Evolutionary conservation across 306 rosid genomes (phyloP), one percentile per base, ranked within the genome.

Genomic region (Malus sylvestris): DNA sequence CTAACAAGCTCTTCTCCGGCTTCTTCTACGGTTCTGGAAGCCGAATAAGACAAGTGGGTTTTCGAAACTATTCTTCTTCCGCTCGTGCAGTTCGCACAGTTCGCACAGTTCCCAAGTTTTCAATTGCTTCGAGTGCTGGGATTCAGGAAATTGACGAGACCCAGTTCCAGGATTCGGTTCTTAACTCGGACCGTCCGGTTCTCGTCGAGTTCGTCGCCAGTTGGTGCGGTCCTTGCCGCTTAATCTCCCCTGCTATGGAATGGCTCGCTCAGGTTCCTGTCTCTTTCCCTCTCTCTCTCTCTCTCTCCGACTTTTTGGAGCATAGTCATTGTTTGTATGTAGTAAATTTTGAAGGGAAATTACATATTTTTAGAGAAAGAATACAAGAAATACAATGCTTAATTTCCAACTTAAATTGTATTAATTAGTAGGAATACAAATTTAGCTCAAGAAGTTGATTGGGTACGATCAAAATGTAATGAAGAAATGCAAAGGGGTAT

Each of bases 211-310:
- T 93, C 81, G 90, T 93, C 22, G 96, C 97, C 78, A 90, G 13
- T 72, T 93, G 97, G 96, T 93, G 97, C 11, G 97, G 96, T 65
- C 97, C 97, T 58, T 93, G 97, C 88, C 93, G 96, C 55, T 83
- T 93, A 52, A 87, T 93, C 82, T 71, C 96, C 58, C 93, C 96
- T 11, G 84, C 85, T 16, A 86, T 93, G 68, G 90, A 93, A 85
- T 86, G 86, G 83, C 62, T 82, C 32, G 91, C 96, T 76, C 86
- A 93, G 93, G 97, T 92, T 35, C 64, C 18, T 20, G 18, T 79
- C 70, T 58, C 33, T 49, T 8, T 33, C 67, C 29, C 51, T 15
- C 25, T 53, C 40, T 40, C 38, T 5, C 7, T 22, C 23, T 66
- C 8, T 23, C 23, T 66, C 44, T 7, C 1, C 3, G 22, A 45